A percentile compares a stretch with the other conserved stretches of the same genome.
phyloP scores from a whole-genome alignment of 768 basidiomycete genomes.

The Amanita thiersii region DNA sequence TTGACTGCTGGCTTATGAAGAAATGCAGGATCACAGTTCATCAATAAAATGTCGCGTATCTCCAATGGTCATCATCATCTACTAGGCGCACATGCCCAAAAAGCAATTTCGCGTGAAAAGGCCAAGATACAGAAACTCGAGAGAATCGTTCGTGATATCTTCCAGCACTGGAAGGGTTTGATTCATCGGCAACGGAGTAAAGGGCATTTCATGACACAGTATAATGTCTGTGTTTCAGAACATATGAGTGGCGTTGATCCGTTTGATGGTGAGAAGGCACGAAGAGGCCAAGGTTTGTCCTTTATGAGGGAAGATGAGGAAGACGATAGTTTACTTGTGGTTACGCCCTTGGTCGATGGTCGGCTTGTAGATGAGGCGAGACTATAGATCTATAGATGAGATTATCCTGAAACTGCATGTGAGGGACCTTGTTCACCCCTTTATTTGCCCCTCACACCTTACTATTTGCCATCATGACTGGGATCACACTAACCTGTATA shows the following conservation, averaged over 20 bases:
- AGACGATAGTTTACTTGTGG: constrained; percentile 44
- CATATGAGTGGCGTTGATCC: constrained; percentile 76
- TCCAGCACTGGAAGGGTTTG: constrained; percentile 1
- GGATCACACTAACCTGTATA: too few relatives aligned
- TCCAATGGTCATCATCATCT: constrained; percentile 21
- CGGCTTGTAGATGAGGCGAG: constrained; percentile 50
- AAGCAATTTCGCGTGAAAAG: constrained; percentile 33
- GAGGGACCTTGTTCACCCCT: too few relatives aligned
- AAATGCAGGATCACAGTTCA: constrained; percentile 58
- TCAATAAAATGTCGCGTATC: constrained; percentile 52
- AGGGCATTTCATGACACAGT: constrained; percentile 52
- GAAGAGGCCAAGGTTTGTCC: constrained; percentile 24
- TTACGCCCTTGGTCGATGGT: constrained; percentile 61
- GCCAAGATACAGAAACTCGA: constrained; percentile 7
- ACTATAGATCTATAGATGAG: not conserved
- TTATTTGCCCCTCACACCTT: too few relatives aligned
- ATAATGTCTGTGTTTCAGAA: constrained; percentile 55
- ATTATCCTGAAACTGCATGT: too few relatives aligned
- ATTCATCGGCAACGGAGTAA: constrained; percentile 6
- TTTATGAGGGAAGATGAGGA: constrained; percentile 13
- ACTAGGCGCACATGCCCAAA: constrained; percentile 25
- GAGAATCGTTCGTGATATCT: not conserved
- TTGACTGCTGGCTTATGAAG: not conserved
- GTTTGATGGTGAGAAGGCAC: constrained; percentile 49
- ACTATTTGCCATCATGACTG: too few relatives aligned